Evolutionary conservation across 2,329 filamentous ascomycete genomes (phyloP), one percentile per base, ranked within the genome.

Genomic region (Blumeriella jaapii): DNA sequence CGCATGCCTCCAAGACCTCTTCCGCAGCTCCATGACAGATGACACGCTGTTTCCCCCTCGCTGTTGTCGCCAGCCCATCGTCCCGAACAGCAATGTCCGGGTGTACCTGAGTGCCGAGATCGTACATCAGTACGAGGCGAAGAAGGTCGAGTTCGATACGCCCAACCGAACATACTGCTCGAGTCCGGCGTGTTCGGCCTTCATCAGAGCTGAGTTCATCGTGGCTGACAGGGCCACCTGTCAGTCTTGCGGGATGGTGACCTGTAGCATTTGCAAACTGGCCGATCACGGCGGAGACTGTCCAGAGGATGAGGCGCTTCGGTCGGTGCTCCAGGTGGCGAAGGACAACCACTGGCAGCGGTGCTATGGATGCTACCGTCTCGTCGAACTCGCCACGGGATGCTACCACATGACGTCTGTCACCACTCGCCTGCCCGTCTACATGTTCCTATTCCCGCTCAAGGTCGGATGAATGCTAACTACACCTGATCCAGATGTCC

Each of bases 371-470:
- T 77, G 72, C 43, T 45, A 42, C 2, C 39, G 56, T 1, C 20
- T 76, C 9, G 59, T 77, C 0, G 68, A 74, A 51, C 52, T 71
- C 0, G 18, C 48, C 0, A n/a, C 22, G 0, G 71, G 72, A 1
- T 76, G 72, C 40, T 59, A 68, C 32, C 71, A 76, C 33, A 75
- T 76, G 3, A 69, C 41, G 71, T 75, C 44, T 49, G 66, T 64
- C 2, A 9, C 8, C 11, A 19, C n/a, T 5, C 15, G 29, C n/a
- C 3, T 15, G 2, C 8, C 30, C 15, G 20, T n/a, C n/a, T n/a
- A n/a, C n/a, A n/a, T n/a, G 20, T 23, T 23, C 6, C 11, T 23
- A 27, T 5, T 4, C 25, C 4, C 9, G 8, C 25, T 27, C 3
- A 5, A 27, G 25, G 8, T 5, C 3, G 25, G 8, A 5, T 4